Base-by-base conservation (phyloP, 139 green algal species). In the Coccomyxa sp. region DNA sequence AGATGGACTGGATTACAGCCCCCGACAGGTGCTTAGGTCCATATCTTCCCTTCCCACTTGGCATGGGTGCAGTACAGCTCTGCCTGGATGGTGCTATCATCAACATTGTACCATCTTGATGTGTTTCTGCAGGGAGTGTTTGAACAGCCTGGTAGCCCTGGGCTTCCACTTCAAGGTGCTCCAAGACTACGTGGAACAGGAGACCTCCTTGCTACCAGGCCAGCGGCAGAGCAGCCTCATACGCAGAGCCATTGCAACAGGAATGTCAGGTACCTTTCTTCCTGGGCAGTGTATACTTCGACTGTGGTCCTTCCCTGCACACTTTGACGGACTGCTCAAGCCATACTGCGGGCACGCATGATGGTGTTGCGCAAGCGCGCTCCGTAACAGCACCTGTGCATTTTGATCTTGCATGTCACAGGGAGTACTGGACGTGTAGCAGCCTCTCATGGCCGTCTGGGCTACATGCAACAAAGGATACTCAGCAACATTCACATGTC, bases 131-230 rank as follows among this genome's bases (percentile, higher is more conserved):
- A 97, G 92, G 72, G 79, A 85, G 58, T 69, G 90, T 12, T 76
- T 97, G 5, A 80, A 93, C 44, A 68, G 82, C 9, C 78, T 98
- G 34, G 78, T 90, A 38, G 70, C 38, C 2, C 82, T 97, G 44
- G 93, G 93, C 27, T 89, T 84, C 68, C 86, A 93, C 84, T 96
- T 82, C 79, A 70, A 80, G 33, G 78, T 83, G 18, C 41, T 97
- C 1, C 71, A 85, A 40, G 76, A n/a, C 34, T 96, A 94, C 70
- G 85, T 94, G n/a, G 82, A n/a, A n/a, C n/a, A n/a, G n/a, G n/a
- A n/a, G n/a, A n/a, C n/a, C n/a, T n/a, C n/a, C n/a, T n/a, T n/a
- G n/a, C n/a, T n/a, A n/a, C n/a, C n/a, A n/a, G n/a, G n/a, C n/a
- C n/a, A n/a, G 29, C 27, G 40, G 24, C 44, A 40, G 8, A 40